Conservation (phyloP, 345 rosid species). For the Brassica carinata region DNA sequence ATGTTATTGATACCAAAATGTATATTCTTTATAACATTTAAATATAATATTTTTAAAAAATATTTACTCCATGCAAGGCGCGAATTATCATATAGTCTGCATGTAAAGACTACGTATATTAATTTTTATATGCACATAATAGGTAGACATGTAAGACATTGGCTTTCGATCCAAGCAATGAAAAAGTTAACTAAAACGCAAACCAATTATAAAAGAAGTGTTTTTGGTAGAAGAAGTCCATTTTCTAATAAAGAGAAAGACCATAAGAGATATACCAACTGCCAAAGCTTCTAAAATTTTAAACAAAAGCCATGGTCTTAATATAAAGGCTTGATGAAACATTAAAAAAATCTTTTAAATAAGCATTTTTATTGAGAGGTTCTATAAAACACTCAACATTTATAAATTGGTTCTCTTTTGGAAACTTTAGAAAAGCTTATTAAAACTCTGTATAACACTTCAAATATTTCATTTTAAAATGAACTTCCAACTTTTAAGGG, state of each 20-base stretch:
- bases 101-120: conserved; percentile 34
- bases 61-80: too few species aligned
- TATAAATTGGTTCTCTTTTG: too few species aligned
- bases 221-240: background rate
- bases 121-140: background rate
- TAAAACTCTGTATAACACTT: background rate
- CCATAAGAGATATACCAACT: conserved; percentile 17
- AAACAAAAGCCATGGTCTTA: background rate
- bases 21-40: too few species aligned
- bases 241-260: conserved; percentile 6
- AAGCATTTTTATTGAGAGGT: too few species aligned
- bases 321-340: too few species aligned
- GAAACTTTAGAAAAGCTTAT: background rate
- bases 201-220: conserved; percentile 17
- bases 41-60: too few species aligned
- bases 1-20: too few species aligned
- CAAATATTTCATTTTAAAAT: background rate
- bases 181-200: conserved; percentile 20
- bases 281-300: background rate
- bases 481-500: background rate
- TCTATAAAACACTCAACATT: background rate
- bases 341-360: too few species aligned
- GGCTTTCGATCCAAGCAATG: conserved; percentile 30
- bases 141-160: conserved; percentile 28
- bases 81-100: background rate